phyloP scores from a whole-genome alignment of 768 basidiomycete genomes.

The Hygrocybe punicea region DNA sequence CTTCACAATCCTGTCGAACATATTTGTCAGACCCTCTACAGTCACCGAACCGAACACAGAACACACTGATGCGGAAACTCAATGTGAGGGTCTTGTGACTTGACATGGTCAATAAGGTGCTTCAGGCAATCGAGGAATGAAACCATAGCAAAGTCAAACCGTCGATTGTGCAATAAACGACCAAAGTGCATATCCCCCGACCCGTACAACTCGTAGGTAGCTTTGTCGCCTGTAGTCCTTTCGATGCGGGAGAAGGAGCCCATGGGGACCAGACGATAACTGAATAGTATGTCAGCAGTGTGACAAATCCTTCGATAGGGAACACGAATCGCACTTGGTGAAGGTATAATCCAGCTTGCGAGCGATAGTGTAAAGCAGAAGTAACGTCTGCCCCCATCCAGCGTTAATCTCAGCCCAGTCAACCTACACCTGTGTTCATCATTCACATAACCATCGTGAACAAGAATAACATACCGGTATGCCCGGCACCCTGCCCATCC shows the following conservation, averaged over 20 bases:
- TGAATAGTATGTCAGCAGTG: constrained; percentile 28
- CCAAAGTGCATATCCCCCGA: constrained; percentile 90
- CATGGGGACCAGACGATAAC: constrained; percentile 89
- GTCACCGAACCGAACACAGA: background rate
- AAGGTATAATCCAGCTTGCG: constrained; percentile 89
- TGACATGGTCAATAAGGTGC: constrained; percentile 85
- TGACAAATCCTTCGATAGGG: background rate
- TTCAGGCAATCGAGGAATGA: constrained; percentile 93
- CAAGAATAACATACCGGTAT: constrained; percentile 56
- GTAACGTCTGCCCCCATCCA: constrained; percentile 95
- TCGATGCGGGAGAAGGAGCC: constrained; percentile 95
- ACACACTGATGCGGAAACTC: constrained; percentile 89
- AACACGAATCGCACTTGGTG: constrained; percentile 56
- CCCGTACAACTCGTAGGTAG: constrained; percentile 87
- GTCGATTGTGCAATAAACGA: constrained; percentile 85
- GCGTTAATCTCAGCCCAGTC: constrained; percentile 99
- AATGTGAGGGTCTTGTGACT: constrained; percentile 62
- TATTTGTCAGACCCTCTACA: constrained; percentile 5
- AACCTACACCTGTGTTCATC: constrained; percentile 49
- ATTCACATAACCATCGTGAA: background rate
- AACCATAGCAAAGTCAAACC: constrained; percentile 96
- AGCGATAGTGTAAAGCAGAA: constrained; percentile 87
- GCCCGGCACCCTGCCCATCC: constrained; percentile 82
- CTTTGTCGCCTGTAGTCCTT: constrained; percentile 74
- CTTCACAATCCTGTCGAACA: constrained; percentile 66